Evolutionary conservation across 371 early-diverging fungal species (phyloP).

Genomic region (Conidiobolus incongruus): DNA sequence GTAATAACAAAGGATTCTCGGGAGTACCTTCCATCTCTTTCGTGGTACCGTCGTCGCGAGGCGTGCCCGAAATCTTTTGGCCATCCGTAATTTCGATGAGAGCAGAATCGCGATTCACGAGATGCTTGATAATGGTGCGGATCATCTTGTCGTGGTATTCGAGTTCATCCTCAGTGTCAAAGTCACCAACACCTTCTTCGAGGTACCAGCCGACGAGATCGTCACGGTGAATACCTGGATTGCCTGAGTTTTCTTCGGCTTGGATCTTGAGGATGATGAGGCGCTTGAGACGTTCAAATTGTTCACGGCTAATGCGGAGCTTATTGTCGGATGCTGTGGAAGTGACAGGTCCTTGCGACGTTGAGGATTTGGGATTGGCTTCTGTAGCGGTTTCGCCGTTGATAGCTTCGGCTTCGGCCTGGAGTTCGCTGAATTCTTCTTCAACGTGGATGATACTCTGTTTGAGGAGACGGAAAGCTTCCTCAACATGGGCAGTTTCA

Average conservation of each 20-base stretch:
- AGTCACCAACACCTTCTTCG: constrained; percentile 37
- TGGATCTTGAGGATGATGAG: constrained; percentile 6
- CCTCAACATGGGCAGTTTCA: constrained; percentile 54
- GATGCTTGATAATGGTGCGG: constrained; percentile 51
- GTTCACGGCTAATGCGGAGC: constrained; percentile 5
- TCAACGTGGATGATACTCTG: constrained; percentile 87
- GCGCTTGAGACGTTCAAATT: constrained; percentile 13
- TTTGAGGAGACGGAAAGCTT: constrained; percentile 78
- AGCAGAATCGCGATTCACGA: constrained; percentile 18
- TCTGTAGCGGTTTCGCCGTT: constrained; percentile 3
- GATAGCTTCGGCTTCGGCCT: constrained; percentile 17
- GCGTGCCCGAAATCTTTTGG: background rate
- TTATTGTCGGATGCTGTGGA: constrained; percentile 6
- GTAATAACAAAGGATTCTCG: background rate
- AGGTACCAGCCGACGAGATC: constrained; percentile 72
- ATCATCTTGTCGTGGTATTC: constrained; percentile 35
- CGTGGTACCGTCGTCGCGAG: background rate
- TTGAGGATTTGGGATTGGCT: constrained; percentile 12
- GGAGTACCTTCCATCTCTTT: background rate
- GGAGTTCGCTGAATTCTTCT: constrained; percentile 63
- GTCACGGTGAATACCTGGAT: background rate
- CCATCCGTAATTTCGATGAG: background rate
- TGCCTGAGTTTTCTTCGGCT: constrained; percentile 4
- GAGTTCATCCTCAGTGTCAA: constrained; percentile 47
- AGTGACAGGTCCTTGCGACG: constrained; percentile 3